Base-by-base conservation (phyloP, 2,329 filamentous ascomycete genomes). In the Trichoderma afroharzianum region DNA sequence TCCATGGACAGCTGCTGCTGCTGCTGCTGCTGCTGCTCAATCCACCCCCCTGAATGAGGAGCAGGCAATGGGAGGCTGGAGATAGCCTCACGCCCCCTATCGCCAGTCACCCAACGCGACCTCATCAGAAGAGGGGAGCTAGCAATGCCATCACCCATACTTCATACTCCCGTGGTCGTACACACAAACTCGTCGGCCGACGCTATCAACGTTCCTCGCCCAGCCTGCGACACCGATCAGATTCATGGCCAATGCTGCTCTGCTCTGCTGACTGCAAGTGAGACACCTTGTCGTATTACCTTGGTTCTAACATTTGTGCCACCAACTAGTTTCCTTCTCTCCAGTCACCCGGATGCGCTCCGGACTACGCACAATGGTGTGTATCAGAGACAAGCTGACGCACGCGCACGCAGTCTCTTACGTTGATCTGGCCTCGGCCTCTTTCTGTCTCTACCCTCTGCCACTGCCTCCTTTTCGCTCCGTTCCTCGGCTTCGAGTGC, bases 381-480 rank as follows among this genome's bases (percentile, higher is more conserved):
- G 69, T 55, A 61, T 53, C 70, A 72, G 63, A 68, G 55, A 68
- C 66, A 68, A 63, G 66, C 57, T 68, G 70, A 47, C 63, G 43
- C 63, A 72, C 21, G 15, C 57, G 4, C 39, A 14, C 43, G 39
- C 53, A 50, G 2, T 64, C 43, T 55, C 47, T 18, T 24, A 33
- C 43, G 3, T 9, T 55, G 43, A 53, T 53, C 26, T 30, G 63
- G 53, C n/a, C 26, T 64, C 26, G 39, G 36, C 32, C n/a, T 18
- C 33, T 58, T 8, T 14, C 12, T 50, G 26, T 15, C 28, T 59
- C 36, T 32, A 11, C 36, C 36, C 8, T 32, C 26, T 18, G 12
- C 28, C 36, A 33, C 63, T 24, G 21, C 30, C 18, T 58, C 33
- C 11, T 39, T 21, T 57, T 28, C 8, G 1, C 32, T 57, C 47